phyloP scores from a whole-genome alignment of 805 yeast genomes.

The Monosporozyma solicola region DNA sequence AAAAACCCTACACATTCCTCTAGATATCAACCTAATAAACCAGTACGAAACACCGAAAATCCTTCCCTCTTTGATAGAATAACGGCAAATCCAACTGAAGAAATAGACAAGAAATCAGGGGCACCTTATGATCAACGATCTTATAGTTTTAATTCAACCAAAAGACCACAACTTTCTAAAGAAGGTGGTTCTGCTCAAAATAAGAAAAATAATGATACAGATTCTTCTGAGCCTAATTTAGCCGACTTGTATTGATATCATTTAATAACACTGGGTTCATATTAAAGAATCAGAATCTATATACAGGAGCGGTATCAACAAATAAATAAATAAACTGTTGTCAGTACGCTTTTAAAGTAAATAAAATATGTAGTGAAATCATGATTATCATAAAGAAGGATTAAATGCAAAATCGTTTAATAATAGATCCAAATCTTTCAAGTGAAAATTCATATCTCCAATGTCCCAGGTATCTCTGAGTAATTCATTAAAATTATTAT shows the following conservation, averaged over 20 bases:
- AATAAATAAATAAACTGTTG: background rate
- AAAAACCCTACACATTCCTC: background rate
- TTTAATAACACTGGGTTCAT: background rate
- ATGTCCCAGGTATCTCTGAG: slow-evolving; percentile 32
- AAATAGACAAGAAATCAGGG: background rate
- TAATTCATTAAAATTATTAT: background rate
- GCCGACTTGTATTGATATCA: background rate
- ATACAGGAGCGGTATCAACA: background rate
- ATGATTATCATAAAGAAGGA: slow-evolving; percentile 33
- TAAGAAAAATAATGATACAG: background rate
- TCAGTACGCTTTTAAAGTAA: background rate
- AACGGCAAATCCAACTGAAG: background rate
- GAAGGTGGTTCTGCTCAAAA: background rate
- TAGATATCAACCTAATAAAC: background rate
- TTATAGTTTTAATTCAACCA: background rate
- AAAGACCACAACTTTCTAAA: background rate
- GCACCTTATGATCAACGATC: background rate
- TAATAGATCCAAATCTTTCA: slow-evolving; percentile 77
- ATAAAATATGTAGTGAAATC: background rate
- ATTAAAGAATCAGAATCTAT: background rate
- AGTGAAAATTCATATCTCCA: slow-evolving; percentile 36
- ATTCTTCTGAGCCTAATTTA: background rate
- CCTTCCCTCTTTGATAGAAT: background rate
- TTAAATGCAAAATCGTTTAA: slow-evolving; percentile 91
- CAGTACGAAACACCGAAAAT: background rate